Conservation (phyloP, 345 rosid species). For the Rhodamnia rubescens region DNA sequence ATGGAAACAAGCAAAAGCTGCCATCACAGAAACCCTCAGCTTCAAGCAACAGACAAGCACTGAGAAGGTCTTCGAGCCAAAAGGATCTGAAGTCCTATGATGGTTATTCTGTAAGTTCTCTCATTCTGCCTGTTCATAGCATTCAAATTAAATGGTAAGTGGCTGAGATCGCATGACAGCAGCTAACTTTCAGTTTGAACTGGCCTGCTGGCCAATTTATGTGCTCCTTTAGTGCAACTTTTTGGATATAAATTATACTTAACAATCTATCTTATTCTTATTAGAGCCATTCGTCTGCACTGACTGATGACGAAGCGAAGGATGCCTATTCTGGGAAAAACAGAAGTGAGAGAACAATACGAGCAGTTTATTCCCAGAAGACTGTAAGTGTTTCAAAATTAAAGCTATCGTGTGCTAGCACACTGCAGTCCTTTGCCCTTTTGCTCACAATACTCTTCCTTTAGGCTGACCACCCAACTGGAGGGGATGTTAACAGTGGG, state of each 20-base stretch:
- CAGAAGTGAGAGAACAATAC: slow-evolving; percentile 52
- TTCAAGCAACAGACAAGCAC: slow-evolving; percentile 36
- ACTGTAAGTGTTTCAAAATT: slow-evolving; percentile 36
- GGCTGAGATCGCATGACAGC: not conserved
- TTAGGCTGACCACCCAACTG: slow-evolving; percentile 41
- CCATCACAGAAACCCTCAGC: slow-evolving; percentile 21
- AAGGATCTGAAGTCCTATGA: slow-evolving; percentile 60
- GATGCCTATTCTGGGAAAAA: slow-evolving; percentile 28
- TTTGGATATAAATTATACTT: not conserved
- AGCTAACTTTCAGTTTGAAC: not conserved
- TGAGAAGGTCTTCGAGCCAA: slow-evolving; percentile 67
- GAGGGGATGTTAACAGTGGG: slow-evolving; percentile 29
- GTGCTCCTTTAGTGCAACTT: not conserved
- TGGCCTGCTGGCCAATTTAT: not conserved
- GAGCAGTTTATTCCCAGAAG: slow-evolving; percentile 59
- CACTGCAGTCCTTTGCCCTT: not conserved
- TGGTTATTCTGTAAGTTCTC: slow-evolving; percentile 70
- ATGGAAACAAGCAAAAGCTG: slow-evolving; percentile 24
- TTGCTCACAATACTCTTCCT: slow-evolving; percentile 3
- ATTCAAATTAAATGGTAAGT: not conserved
- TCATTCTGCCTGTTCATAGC: not conserved
- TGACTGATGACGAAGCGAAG: slow-evolving; percentile 85
- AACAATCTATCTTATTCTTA: not conserved
- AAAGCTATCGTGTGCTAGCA: not conserved
- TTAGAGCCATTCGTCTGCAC: slow-evolving; percentile 81